Evolutionary conservation across 2,329 filamentous ascomycete genomes (phyloP).

Genomic region (Chaetomium olivaceum): DNA sequence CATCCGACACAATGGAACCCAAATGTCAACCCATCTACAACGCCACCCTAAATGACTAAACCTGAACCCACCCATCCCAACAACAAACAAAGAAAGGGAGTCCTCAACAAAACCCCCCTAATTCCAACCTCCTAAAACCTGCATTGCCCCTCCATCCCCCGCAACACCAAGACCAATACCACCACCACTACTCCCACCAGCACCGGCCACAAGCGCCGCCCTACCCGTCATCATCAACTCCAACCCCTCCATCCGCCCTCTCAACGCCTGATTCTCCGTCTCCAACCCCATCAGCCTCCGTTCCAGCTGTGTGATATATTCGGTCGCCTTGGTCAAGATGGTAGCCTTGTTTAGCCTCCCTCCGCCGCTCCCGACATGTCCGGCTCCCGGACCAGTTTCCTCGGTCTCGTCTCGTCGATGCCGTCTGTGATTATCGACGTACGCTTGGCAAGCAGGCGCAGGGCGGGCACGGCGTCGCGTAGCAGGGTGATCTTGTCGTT

Average conservation of each 20-base stretch:
- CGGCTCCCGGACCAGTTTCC: constrained; percentile 27
- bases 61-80: background rate
- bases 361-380: background rate
- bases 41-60: background rate
- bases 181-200: constrained; percentile 13
- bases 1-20: background rate
- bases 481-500: constrained; percentile 81
- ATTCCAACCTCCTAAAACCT: background rate
- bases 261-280: constrained; percentile 48
- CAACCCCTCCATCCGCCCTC: constrained; percentile 38
- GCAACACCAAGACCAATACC: constrained; percentile 15
- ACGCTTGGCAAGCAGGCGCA: constrained; percentile 47
- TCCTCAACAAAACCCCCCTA: background rate
- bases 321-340: constrained; percentile 44
- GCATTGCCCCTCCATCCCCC: background rate
- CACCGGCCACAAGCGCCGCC: constrained; percentile 1
- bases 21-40: background rate
- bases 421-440: constrained; percentile 38
- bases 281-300: constrained; percentile 42
- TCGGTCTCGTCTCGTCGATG: constrained; percentile 36
- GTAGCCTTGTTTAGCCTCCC: constrained; percentile 47
- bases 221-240: constrained; percentile 39
- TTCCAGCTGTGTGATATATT: constrained; percentile 42
- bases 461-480: constrained; percentile 64
- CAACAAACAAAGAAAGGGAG: background rate